These are phyloP conservation scores for Cymbopogon citratus DNA, from an alignment of 176 grass and related monocot species.

Conservation along the genomic window DNA sequence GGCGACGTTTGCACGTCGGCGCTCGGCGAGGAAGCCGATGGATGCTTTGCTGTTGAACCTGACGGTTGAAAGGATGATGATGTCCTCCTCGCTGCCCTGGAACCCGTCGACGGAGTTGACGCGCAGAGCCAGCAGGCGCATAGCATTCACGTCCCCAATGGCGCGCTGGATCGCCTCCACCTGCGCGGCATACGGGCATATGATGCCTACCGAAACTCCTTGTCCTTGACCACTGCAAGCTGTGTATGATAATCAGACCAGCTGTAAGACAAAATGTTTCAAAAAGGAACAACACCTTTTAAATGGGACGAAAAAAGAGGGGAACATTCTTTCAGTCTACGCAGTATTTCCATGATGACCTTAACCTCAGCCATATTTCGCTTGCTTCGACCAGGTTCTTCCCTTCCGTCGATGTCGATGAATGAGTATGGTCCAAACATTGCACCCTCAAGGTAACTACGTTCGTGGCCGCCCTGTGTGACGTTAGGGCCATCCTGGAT, in stretches of 20 bases:
- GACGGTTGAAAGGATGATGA: slow-evolving; percentile 61
- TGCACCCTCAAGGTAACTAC: slow-evolving; percentile 20
- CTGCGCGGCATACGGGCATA: slow-evolving; percentile 30
- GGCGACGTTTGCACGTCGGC: slow-evolving; percentile 46
- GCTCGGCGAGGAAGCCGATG: slow-evolving; percentile 45
- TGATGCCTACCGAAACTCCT: slow-evolving; percentile 4
- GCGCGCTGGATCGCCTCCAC: slow-evolving; percentile 30
- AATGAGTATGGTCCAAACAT: slow-evolving; percentile 61
- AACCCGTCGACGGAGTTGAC: slow-evolving; percentile 65
- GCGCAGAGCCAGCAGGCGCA: background rate
- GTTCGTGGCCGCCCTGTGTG: background rate
- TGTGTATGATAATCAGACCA: background rate
- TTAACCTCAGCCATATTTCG: slow-evolving; percentile 42
- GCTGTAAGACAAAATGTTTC: background rate
- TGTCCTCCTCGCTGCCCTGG: slow-evolving; percentile 61
- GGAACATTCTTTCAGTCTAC: slow-evolving; percentile 17
- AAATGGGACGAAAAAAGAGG: background rate
- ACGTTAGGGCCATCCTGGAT: slow-evolving; percentile 50
- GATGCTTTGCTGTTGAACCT: slow-evolving; percentile 46
- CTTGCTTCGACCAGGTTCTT: slow-evolving; percentile 36
- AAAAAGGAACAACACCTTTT: background rate
- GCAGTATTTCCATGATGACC: slow-evolving; percentile 27
- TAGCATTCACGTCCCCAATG: background rate
- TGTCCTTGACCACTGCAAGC: slow-evolving; percentile 2
- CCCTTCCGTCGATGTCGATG: slow-evolving; percentile 41